Conservation (phyloP, 2,329 filamentous ascomycete genomes). For the Trichoderma koningii region DNA sequence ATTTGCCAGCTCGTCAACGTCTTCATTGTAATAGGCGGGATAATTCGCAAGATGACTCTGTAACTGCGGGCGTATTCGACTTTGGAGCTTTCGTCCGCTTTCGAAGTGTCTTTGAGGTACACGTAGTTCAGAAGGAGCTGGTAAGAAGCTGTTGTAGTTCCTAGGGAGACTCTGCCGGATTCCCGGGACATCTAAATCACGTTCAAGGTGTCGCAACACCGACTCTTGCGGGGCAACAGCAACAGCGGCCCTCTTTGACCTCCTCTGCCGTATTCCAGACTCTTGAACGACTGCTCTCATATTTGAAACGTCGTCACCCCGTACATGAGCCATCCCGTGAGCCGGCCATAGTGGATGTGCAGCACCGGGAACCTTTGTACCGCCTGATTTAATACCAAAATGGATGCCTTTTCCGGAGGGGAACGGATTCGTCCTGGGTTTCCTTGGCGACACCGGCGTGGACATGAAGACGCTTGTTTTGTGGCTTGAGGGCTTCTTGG, state of each 20-base stretch:
- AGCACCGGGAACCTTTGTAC: slow-evolving; percentile 65
- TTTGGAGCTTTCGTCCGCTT: slow-evolving; percentile 57
- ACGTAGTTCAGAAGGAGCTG: slow-evolving; percentile 53
- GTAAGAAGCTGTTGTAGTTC: slow-evolving; percentile 45
- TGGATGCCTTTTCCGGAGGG: slow-evolving; percentile 37
- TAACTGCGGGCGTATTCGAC: slow-evolving; percentile 51
- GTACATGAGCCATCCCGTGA: slow-evolving; percentile 64
- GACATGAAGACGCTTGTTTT: slow-evolving; percentile 53
- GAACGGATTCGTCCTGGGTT: slow-evolving; percentile 37
- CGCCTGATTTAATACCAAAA: slow-evolving; percentile 49
- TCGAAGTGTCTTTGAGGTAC: slow-evolving; percentile 60
- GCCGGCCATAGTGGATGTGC: slow-evolving; percentile 72
- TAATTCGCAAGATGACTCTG: slow-evolving; percentile 34
- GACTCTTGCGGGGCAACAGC: slow-evolving; percentile 47
- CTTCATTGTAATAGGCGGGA: slow-evolving; percentile 25
- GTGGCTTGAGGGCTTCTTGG: slow-evolving; percentile 34
- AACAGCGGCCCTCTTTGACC: slow-evolving; percentile 54
- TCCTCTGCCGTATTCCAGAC: slow-evolving; percentile 37
- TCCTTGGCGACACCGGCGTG: slow-evolving; percentile 56
- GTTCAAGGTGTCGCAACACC: slow-evolving; percentile 41
- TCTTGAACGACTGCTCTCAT: neutral
- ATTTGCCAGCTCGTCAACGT: slow-evolving; percentile 42
- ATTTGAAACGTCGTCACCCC: slow-evolving; percentile 43
- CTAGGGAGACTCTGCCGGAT: slow-evolving; percentile 37
- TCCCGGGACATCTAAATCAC: slow-evolving; percentile 34